phyloP scores from a whole-genome alignment of 2,329 filamentous ascomycete genomes.

The Didymellaceae sp. region DNA sequence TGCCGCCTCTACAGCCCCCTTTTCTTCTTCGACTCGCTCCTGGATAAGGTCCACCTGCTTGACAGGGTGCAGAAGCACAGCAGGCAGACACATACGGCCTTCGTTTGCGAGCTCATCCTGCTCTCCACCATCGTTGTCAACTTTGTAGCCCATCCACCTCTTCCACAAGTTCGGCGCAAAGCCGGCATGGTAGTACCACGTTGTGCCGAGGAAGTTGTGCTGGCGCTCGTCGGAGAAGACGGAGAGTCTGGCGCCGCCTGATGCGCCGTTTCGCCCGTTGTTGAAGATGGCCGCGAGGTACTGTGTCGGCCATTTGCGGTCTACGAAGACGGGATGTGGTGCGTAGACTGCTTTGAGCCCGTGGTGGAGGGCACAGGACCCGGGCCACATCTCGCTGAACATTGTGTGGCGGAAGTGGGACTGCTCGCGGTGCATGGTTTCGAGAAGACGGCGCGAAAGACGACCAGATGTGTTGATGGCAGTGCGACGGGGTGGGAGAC shows the following conservation, averaged over 20 bases:
- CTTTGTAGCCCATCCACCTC: constrained; percentile 61
- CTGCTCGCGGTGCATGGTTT: constrained; percentile 78
- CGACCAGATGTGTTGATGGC: constrained; percentile 76
- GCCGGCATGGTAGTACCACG: constrained; percentile 62
- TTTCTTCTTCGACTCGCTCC: constrained; percentile 42
- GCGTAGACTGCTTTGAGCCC: constrained; percentile 77
- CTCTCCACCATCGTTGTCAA: constrained; percentile 58
- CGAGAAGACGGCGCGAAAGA: constrained; percentile 69
- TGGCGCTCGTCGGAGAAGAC: constrained; percentile 60
- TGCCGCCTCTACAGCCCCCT: background rate
- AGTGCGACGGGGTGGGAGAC: constrained; percentile 69
- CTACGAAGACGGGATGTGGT: constrained; percentile 64
- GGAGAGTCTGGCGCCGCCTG: constrained; percentile 55
- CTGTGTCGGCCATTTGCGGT: constrained; percentile 61
- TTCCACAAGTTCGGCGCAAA: constrained; percentile 62
- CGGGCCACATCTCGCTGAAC: constrained; percentile 83
- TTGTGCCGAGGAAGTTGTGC: constrained; percentile 61
- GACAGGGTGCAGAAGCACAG: constrained; percentile 57
- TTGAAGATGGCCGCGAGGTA: constrained; percentile 64
- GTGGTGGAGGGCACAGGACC: constrained; percentile 73
- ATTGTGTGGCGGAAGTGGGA: constrained; percentile 72
- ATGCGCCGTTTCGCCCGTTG: constrained; percentile 59
- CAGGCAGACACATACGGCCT: constrained; percentile 58
- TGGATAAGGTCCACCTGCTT: constrained; percentile 58
- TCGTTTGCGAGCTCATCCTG: constrained; percentile 53